phyloP scores from a whole-genome alignment of 2,329 filamentous ascomycete genomes.

The Phialemoniopsis sp. region DNA sequence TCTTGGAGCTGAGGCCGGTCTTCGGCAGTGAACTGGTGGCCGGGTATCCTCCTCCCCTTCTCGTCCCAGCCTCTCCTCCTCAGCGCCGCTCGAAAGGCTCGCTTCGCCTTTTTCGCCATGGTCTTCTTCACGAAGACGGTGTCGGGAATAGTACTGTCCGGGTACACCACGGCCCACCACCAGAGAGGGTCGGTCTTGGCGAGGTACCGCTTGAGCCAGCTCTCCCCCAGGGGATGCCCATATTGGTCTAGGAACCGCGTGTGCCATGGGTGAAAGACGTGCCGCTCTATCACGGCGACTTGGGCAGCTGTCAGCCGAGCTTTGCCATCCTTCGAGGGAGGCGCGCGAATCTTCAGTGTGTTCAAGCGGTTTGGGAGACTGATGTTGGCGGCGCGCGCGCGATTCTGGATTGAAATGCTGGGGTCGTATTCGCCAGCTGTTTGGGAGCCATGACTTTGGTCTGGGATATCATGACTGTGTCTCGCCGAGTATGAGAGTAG shows the following conservation, averaged over 20 bases:
- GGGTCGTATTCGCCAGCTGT: too few relatives aligned
- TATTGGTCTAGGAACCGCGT: slow-evolving; percentile 20
- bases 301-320: too few relatives aligned
- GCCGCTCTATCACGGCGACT: slow-evolving; percentile 6
- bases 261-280: slow-evolving; percentile 17
- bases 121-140: slow-evolving; percentile 4
- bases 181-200: slow-evolving; percentile 16
- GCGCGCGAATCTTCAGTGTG: not conserved
- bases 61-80: slow-evolving; percentile 13
- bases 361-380: slow-evolving; percentile 8
- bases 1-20: slow-evolving; percentile 1
- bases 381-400: not conserved
- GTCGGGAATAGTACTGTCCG: not conserved
- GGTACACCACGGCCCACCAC: slow-evolving; percentile 7
- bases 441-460: too few relatives aligned
- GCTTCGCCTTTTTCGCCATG: slow-evolving; percentile 8
- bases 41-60: slow-evolving; percentile 7
- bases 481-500: too few relatives aligned
- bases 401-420: too few relatives aligned
- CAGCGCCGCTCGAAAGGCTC: slow-evolving; percentile 14
- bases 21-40: too few relatives aligned
- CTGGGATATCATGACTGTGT: too few relatives aligned
- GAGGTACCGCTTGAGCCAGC: slow-evolving; percentile 21
- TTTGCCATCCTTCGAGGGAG: too few relatives aligned
- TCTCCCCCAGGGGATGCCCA: slow-evolving; percentile 18